Conservation (phyloP, 768 basidiomycete genomes). For the Cyathus striatus region DNA sequence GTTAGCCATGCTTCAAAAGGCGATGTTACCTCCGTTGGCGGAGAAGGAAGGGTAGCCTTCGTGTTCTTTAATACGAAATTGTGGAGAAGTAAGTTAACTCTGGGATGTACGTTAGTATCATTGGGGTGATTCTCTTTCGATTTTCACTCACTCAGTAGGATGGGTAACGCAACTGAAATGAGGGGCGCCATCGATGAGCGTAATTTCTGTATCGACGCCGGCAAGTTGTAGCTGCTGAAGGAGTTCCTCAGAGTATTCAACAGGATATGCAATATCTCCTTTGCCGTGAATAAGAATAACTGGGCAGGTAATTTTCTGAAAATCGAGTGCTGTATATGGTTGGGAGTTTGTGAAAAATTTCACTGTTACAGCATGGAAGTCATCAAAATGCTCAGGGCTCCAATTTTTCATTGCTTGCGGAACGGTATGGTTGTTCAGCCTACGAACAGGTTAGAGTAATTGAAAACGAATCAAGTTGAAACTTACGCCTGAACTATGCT, state of each 20-base stretch:
- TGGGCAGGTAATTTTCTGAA: constrained; percentile 22
- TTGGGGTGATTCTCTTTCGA: background rate
- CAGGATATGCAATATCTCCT: constrained; percentile 29
- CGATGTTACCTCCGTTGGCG: constrained; percentile 16
- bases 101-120: constrained; percentile 5
- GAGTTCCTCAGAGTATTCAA: constrained; percentile 19
- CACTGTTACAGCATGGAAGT: constrained; percentile 24
- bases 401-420: constrained; percentile 18
- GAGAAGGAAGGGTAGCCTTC: constrained; percentile 13
- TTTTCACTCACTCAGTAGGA: constrained; percentile 17
- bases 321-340: constrained; percentile 11
- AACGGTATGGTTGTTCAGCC: constrained; percentile 15
- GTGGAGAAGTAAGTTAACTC: constrained; percentile 21
- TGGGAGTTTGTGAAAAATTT: constrained; percentile 23
- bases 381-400: constrained; percentile 18
- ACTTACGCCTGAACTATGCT: constrained; percentile 19
- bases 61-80: constrained; percentile 22
- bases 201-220: constrained; percentile 19
- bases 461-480: background rate
- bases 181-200: constrained; percentile 21
- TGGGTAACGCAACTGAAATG: constrained; percentile 32
- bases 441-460: constrained; percentile 4
- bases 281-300: constrained; percentile 26
- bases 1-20: constrained; percentile 21
- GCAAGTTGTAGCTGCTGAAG: constrained; percentile 16